Base-by-base conservation (phyloP, 345 rosid species). In the Citrus unshiu region DNA sequence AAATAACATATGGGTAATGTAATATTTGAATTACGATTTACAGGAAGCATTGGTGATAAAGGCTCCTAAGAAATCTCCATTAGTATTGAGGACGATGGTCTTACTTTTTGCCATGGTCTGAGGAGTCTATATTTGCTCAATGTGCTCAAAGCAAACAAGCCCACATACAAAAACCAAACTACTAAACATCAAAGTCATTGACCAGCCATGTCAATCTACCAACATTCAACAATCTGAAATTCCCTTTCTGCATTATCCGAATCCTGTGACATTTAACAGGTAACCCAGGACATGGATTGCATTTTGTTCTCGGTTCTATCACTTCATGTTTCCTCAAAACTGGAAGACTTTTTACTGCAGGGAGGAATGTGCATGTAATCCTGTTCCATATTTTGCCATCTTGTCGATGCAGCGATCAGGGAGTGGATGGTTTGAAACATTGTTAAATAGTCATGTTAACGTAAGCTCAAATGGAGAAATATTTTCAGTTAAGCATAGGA, bases 371-470 rank as follows among this genome's bases (percentile, higher is more conserved):
- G 78, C 69, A 14, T 83, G 86, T 81, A 86, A 77, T 59, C 86
- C 88, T 22, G 85, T 83, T 3, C 27, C 82, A 61, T 83, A 72
- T 67, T 86, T 85, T 73, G 88, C 84, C 4, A 85, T 85, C 10
- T 77, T 85, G 72, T 83, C 86, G 13, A 85, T 79, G 88, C 88
- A 86, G 73, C 82, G 88, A 81, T 86, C 86, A 0, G 88, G 88
- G 49, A 85, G 87, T 61, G 87, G 87, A 30, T 85, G 87, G 87
- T 85, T 85, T 35, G 86, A 81, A 65, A 85, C 88, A 51, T 83
- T 85, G 79, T 59, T 85, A 61, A 85, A 85, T 39, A 85, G 86
- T 68, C 88, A 85, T 43, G 76, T 85, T 24, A 83, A 85, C 73
- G 86, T 85, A 1, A 85, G 88, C 80, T 85, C 84, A 10, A 83